These are phyloP conservation scores for Chaetomium globosum DNA, from an alignment of 2,329 filamentous ascomycete species.

Conservation along the genomic window DNA sequence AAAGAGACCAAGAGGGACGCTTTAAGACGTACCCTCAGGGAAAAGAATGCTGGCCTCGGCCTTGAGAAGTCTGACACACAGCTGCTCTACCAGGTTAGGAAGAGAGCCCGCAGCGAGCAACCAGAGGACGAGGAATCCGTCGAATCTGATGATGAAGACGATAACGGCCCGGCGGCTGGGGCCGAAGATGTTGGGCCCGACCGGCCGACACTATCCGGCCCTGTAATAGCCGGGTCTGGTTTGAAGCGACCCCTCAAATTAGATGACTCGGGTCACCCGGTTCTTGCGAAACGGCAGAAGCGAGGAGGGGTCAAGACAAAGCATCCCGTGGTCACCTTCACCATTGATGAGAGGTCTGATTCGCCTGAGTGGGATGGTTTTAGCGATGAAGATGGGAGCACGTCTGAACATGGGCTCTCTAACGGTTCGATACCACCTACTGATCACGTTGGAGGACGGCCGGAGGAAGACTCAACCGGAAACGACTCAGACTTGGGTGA, in stretches of 20 bases:
- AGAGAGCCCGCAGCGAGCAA: slow-evolving; percentile 40
- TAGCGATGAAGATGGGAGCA: slow-evolving; percentile 42
- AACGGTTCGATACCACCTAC: slow-evolving; percentile 40
- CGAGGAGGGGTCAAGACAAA: slow-evolving; percentile 64
- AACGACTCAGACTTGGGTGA: slow-evolving; percentile 43
- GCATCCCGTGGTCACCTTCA: slow-evolving; percentile 50
- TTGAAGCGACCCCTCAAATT: slow-evolving; percentile 84
- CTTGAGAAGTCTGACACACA: slow-evolving; percentile 56
- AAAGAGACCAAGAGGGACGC: slow-evolving; percentile 72
- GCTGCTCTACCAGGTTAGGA: slow-evolving; percentile 56
- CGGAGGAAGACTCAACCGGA: slow-evolving; percentile 34
- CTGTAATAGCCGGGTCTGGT: slow-evolving; percentile 65
- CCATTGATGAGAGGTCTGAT: slow-evolving; percentile 47
- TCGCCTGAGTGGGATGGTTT: slow-evolving; percentile 65
- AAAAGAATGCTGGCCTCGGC: slow-evolving; percentile 65
- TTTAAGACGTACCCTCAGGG: slow-evolving; percentile 64
- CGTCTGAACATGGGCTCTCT: slow-evolving; percentile 30
- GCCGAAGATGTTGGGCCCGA: slow-evolving; percentile 11
- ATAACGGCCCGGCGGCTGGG: slow-evolving; percentile 15
- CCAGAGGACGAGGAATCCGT: slow-evolving; percentile 35
- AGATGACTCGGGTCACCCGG: slow-evolving; percentile 75
- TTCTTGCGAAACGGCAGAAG: slow-evolving; percentile 81
- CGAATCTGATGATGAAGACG: slow-evolving; percentile 34
- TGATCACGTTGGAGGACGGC: slow-evolving; percentile 33
- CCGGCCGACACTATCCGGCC: slow-evolving; percentile 25